Evolutionary conservation across 2,329 filamentous ascomycete species (phyloP), one percentile per base, ranked within the genome.

Genomic region (Fusarium secorum): DNA sequence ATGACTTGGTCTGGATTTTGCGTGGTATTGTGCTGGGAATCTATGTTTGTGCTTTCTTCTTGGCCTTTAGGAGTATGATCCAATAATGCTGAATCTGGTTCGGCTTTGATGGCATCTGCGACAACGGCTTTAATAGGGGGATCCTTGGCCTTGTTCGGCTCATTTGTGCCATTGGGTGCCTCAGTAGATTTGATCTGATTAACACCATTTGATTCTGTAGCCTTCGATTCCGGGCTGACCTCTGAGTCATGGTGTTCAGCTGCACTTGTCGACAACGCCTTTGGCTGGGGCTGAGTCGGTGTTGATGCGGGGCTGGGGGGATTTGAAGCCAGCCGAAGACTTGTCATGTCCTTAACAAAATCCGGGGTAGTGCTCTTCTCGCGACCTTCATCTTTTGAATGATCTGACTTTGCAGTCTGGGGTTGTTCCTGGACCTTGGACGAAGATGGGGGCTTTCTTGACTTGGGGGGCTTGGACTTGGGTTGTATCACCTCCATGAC

Each of bases 401-500:
- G 33, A 30, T 52, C 58, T 36, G 59, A 20, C 52, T 65, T 58
- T 38, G 18, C 9, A 36, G 30, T 57, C 68, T 36, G 54, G 33
- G 64, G 32, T 48, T 57, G 33, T 71, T 70, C 70, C 42, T 46
- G 45, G 22, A 32, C 36, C 42, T 66, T 70, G 49, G 58, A 52
- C 28, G 67, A 38, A 39, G 65, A 38, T 11, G 60, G 30, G 22
- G 60, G 44, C 32, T 54, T 45, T 49, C 68, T 66, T 38, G 44
- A 28, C 48, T 60, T 72, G 3, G 32, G 22, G 13, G 68, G 44
- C 58, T 68, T 71, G 20, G 69, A 45, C 42, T 73, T 61, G 15
- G 75, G 68, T 49, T 70, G 70, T 30, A 78, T 68, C 11, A 51
- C 71, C 42, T 77, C 77, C 7, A 90, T 81, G n/a, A 94, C 82